phyloP scores from a whole-genome alignment of 495 filamentous ascomycete species.

The Entonaema liquescens region DNA sequence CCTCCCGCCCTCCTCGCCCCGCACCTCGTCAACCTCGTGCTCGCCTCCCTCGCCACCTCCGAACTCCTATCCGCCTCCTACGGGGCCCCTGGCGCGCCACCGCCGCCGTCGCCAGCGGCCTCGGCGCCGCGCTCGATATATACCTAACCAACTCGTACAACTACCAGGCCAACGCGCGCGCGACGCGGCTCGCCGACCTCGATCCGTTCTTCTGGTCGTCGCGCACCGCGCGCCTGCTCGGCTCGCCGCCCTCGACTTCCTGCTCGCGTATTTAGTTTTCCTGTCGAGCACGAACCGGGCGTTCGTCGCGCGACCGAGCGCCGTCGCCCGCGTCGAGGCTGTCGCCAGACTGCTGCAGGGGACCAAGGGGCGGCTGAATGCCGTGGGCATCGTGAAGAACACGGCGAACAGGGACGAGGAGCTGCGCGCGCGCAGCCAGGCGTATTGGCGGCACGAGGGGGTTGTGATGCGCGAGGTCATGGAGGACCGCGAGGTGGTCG shows the following conservation, averaged over 20 bases:
- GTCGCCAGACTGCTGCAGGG: conserved; percentile 49
- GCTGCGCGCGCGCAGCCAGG: conserved; percentile 53
- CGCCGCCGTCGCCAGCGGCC: conserved; percentile 70
- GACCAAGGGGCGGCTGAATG: conserved; percentile 57
- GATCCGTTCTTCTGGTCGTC: conserved; percentile 75
- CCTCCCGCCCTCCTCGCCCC: conserved; percentile 73
- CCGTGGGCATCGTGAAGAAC: conserved; percentile 64
- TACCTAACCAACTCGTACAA: conserved; percentile 69
- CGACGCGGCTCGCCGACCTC: conserved; percentile 64
- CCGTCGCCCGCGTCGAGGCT: conserved; percentile 60
- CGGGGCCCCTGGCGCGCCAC: conserved; percentile 74
- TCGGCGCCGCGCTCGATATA: conserved; percentile 68
- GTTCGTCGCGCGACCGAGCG: conserved; percentile 53
- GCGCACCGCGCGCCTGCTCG: conserved; percentile 64
- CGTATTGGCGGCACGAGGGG: conserved; percentile 65
- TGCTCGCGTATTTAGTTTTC: conserved; percentile 70
- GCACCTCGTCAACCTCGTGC: conserved; percentile 77
- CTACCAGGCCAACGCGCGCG: conserved; percentile 64
- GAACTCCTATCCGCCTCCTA: conserved; percentile 61
- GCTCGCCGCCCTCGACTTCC: conserved; percentile 69
- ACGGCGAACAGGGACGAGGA: conserved; percentile 62
- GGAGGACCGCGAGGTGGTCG: conserved; percentile 68
- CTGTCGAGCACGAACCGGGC: conserved; percentile 78
- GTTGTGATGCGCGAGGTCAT: conserved; percentile 63
- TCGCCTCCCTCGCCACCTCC: conserved; percentile 71